These are phyloP conservation scores for Trichoderma endophyticum DNA, from an alignment of 2,329 filamentous ascomycete genomes.

Conservation along the genomic window DNA sequence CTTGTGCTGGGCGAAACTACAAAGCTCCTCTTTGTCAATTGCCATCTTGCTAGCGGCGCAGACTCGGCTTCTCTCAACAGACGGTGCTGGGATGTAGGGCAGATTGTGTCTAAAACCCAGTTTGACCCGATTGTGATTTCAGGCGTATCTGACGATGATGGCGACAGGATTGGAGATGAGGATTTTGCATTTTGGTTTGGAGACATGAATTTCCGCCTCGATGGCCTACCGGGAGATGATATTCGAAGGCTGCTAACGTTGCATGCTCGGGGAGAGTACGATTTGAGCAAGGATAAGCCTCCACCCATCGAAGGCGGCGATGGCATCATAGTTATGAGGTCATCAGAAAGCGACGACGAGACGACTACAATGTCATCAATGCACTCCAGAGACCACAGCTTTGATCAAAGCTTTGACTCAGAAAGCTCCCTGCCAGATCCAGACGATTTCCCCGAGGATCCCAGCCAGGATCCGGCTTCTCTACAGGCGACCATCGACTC, in stretches of 20 bases:
- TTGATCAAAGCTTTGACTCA: constrained; percentile 42
- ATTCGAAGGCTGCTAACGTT: constrained; percentile 80
- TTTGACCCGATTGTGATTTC: constrained; percentile 71
- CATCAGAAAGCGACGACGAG: constrained; percentile 47
- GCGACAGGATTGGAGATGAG: constrained; percentile 75
- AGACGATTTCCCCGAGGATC: constrained; percentile 65
- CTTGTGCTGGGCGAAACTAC: constrained; percentile 88
- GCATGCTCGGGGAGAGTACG: constrained; percentile 77
- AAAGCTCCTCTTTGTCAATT: constrained; percentile 84
- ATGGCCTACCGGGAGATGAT: constrained; percentile 84
- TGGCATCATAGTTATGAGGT: constrained; percentile 47
- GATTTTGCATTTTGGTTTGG: constrained; percentile 97
- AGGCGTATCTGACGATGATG: constrained; percentile 63
- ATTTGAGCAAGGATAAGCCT: constrained; percentile 44
- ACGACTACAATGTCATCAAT: constrained; percentile 34
- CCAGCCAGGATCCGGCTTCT: constrained; percentile 75
- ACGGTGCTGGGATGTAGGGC: constrained; percentile 83
- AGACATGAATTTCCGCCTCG: constrained; percentile 90
- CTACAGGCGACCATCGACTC: constrained; percentile 86
- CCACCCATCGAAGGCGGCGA: constrained; percentile 46
- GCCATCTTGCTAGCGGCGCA: constrained; percentile 82
- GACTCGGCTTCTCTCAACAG: constrained; percentile 75
- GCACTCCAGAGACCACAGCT: constrained; percentile 33
- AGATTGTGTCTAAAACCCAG: constrained; percentile 71
- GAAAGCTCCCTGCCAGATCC: constrained; percentile 52